phyloP scores from a whole-genome alignment of 306 rosid genomes.

The Hippophae rhamnoides region DNA sequence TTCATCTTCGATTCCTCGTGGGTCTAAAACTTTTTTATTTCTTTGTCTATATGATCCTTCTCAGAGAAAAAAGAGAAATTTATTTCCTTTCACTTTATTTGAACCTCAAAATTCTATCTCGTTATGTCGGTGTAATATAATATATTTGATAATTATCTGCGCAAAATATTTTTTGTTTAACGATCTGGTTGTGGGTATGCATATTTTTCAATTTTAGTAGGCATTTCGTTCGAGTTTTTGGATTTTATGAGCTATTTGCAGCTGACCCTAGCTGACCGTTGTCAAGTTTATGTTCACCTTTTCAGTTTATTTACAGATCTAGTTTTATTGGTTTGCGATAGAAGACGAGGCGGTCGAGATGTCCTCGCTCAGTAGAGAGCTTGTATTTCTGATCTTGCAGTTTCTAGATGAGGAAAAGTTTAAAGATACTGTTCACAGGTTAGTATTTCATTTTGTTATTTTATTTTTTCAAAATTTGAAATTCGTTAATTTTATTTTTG shows the following conservation, averaged over 20 bases:
- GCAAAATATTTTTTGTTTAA: slow-evolving; percentile 24
- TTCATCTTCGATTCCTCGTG: slow-evolving; percentile 63
- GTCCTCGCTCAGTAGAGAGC: slow-evolving; percentile 97
- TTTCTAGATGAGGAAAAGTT: slow-evolving; percentile 98
- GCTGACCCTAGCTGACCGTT: slow-evolving; percentile 23
- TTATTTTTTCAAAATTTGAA: neutral
- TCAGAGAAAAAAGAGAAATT: slow-evolving; percentile 20
- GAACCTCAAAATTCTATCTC: slow-evolving; percentile 19
- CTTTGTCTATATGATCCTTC: slow-evolving; percentile 33
- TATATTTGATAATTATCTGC: slow-evolving; percentile 11
- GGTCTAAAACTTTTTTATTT: slow-evolving; percentile 57
- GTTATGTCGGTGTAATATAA: slow-evolving; percentile 18
- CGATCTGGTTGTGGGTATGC: slow-evolving; percentile 35
- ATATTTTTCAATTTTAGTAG: slow-evolving; percentile 10
- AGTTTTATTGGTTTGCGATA: slow-evolving; percentile 31
- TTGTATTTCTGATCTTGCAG: slow-evolving; percentile 98
- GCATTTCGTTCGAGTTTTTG: slow-evolving; percentile 2
- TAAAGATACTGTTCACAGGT: slow-evolving; percentile 98
- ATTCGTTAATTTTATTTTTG: slow-evolving; percentile 1
- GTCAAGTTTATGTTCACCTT: slow-evolving; percentile 4
- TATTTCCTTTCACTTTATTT: slow-evolving; percentile 19
- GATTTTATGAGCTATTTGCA: slow-evolving; percentile 18
- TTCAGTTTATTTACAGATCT: slow-evolving; percentile 54
- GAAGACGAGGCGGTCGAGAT: slow-evolving; percentile 41
- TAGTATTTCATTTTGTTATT: neutral